Evolutionary conservation across 2,329 filamentous ascomycete species (phyloP), one percentile per base, ranked within the genome.

Genomic region (Xylaria sp.): DNA sequence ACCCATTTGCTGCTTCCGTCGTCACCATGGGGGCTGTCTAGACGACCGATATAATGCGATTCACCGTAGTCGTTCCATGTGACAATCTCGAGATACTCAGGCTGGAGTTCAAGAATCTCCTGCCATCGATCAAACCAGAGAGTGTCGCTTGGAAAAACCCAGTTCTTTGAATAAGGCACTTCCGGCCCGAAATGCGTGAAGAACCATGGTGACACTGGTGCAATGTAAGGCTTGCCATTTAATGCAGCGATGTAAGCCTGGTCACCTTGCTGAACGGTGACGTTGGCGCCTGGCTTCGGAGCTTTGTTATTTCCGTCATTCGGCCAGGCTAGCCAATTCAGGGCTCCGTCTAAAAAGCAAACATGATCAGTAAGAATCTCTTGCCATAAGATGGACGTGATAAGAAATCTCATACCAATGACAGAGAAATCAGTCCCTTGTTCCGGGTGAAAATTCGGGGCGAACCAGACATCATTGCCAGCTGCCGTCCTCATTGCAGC

Each of bases 41-140:
- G 73, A 21, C 54, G 68, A 9, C 67, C 67, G 13, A 69, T 69
- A 35, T 69, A 69, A 47, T 69, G 66, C 21, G 62, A 68, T 29
- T 88, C 86, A 32, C 86, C 85, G 68, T 82, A 88, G 72, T 88
- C 87, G 73, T 87, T 88, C 85, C 78, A 79, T n/a, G 81, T 82
- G 64, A 84, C 81, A 66, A 84, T 82, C 72, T 69, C 63, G 8
- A 69, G n/a, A n/a, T 47, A 69, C 29, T 80, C 73, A 32, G 86
- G 85, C 50, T 82, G 74, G 0, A 87, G 25, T 6, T 83, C 21
- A 79, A 84, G 80, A 79, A 89, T 61, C 84, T 82, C 73, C 10
- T 82, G 78, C 88, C 88, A 90, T 9, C 88, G 84, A 63, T 87
- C 81, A 69, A 83, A 84, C 88, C 89, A 91, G 13, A 91, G 77